Conservation (phyloP, 1,284 basidiomycete species). For the Coniophora puteana region DNA sequence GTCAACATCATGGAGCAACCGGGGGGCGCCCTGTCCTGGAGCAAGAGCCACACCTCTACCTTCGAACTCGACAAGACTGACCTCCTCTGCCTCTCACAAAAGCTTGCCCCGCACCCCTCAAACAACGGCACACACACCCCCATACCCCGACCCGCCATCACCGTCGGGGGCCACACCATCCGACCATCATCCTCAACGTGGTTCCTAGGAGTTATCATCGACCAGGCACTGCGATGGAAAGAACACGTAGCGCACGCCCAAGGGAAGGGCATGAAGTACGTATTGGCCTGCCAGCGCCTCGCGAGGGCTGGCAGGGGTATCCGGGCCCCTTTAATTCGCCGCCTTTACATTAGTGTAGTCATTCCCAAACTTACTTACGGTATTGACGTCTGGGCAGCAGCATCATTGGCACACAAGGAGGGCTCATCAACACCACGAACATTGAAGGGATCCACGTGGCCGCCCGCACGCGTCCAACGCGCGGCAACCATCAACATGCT, state of each 20-base stretch:
- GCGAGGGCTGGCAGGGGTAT: conserved; percentile 3
- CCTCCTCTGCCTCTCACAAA: conserved; percentile 11
- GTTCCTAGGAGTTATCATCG: conserved; percentile 14
- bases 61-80: conserved; percentile 24
- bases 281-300: conserved; percentile 4
- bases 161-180: neutral
- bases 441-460: too few relatives aligned
- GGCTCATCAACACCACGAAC: too few relatives aligned
- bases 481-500: conserved; percentile 14
- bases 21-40: conserved; percentile 21
- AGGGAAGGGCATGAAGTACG: conserved; percentile 10
- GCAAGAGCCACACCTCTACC: conserved; percentile 16
- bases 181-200: conserved; percentile 4
- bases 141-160: neutral
- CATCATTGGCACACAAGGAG: conserved; percentile 4
- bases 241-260: conserved; percentile 7
- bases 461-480: conserved; percentile 13
- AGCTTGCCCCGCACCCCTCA: conserved; percentile 3
- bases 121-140: too few relatives aligned
- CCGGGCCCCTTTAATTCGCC: neutral
- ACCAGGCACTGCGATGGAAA: conserved; percentile 11
- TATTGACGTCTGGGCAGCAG: conserved; percentile 7
- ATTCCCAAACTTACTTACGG: conserved; percentile 12
- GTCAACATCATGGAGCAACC: conserved; percentile 14
- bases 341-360: conserved; percentile 8